Base-by-base conservation (phyloP, 768 basidiomycete species). In the Mycena rosella region DNA sequence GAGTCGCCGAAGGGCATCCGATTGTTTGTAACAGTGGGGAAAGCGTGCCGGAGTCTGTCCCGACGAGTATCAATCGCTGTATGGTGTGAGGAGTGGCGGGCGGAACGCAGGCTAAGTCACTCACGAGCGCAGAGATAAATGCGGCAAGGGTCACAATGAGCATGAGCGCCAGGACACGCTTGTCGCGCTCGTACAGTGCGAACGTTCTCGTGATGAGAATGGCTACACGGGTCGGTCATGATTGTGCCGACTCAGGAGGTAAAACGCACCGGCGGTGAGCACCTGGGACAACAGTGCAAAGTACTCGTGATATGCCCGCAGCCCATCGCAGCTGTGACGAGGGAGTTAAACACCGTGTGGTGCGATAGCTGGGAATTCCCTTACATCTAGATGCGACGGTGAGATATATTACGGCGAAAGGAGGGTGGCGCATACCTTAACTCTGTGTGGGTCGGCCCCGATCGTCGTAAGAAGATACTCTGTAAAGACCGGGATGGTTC, bases 201-300 rank as follows among this genome's bases (percentile, higher is more conserved):
- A 67, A 70, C n/a, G 69, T 70, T 5, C 69, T 49, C 32, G 54
- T 67, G 22, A 70, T 60, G 45, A 70, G 69, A 32, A 70, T 63
- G 20, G 36, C 69, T 70, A 24, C 24, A 30, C 15, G 2, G 7
- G 6, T 51, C 36, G 24, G 34, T 3, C 18, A n/a, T 7, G 22
- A n/a, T 11, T 34, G 11, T 5, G 30, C 9, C 18, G 18, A 17
- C 27, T 20, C 29, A 34, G 11, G 29, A 40, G 8, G 17, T 9
- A 29, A 27, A 29, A 57, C 65, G 53, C 42, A 70, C 65, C 26
- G 15, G 69, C 26, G 22, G 63, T 61, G 17, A 64, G 57, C 0
- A 70, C 24, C 53, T 63, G 69, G 7, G 65, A 67, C 13, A 60
- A 13, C 11, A 70, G 57, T 6, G 52, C 64, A 34, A 63, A 70